Evolutionary conservation across 1,139 yeast genomes (phyloP), one percentile per base, ranked within the genome.

Genomic region (Suhomyces anneliseae): DNA sequence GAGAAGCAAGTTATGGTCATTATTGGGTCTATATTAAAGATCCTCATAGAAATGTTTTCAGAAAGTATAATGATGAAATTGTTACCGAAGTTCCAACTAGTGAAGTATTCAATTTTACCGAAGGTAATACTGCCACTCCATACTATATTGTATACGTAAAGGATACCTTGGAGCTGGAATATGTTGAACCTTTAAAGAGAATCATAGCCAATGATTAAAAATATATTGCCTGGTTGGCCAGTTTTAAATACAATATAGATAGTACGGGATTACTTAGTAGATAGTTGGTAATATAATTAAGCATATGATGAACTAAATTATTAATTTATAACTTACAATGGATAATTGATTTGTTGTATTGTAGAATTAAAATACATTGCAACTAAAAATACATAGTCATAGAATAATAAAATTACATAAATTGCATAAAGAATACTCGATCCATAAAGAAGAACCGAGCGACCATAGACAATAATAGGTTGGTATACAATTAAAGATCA

Each of bases 1-100:
- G 99, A 7, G 96, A 90, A 59, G 99, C 97, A 1, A 84, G 90
- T 47, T 92, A 88, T 61, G 99, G 99, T 3, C 99, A 93, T 66
- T 93, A 93, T 64, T 93, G 98, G 97, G 81, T 92, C 12, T 93
- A 92, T 62, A 92, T 93, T 51, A 82, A 81, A 53, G 98, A 93
- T 64, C 82, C 85, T 10, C 77, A 77, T 52, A 73, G 76, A 14
- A 79, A 80, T 40, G 70, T 87, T 33, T 93, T 83, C 79, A 74
- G 97, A 51, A 92, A 89, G 72, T 93, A 93, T 65, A 93, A 93
- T 60, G 99, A 93, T 68, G 98, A 93, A 60, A 77, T 79, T 11
- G 95, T 93, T 15, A 83, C 90, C 1, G 96, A 87, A 56, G 97
- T 88, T 1, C 78, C 85, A 0, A 74, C 75, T 7, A 74, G 79